Evolutionary conservation across 2,329 filamentous ascomycete species (phyloP), one percentile per base, ranked within the genome.

Genomic region (Coleophoma eucalyptorum): DNA sequence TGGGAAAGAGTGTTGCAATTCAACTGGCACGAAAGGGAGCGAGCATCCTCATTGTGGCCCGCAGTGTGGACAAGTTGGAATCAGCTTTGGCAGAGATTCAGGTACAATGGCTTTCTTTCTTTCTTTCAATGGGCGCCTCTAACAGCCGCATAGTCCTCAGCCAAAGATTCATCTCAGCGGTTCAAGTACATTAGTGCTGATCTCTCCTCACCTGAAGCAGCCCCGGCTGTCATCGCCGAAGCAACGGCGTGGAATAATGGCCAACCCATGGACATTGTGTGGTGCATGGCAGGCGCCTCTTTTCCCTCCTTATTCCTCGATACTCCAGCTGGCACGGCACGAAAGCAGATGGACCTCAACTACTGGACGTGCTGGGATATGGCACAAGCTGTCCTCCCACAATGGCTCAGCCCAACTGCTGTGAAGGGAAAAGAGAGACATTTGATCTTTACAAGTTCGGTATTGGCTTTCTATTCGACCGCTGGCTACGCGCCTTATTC

Each of bases 281-380:
- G 94, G 91, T 92, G 90, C 66, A 80, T 91, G 46, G 93, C 93
- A 3, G 93, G 93, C 53, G 76, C 81, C 56, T 81, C 88, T 5
- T 77, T 75, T 15, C 92, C 92, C 0, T 78, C 81, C 34, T 85
- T 96, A 54, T 96, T 93, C 72, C 69, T 89, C 57, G 89, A 96
- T 54, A 83, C 83, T 37, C 78, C 87, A 8, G 73, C 89, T 48
- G 72, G 83, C 7, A 80, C 79, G 11, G 73, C 91, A 58, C 80
- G 86, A 40, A 74, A 78, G 57, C 90, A 96, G 67, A 96, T 96
- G 90, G 90, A 96, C 64, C 81, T 93, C 59, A 93, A 97, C 71
- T 97, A 90, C 73, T 96, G 86, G 79, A 89, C 90, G 45, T 84
- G 85, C 31, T 86, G 87, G 38, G 94, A 96, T 67, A 89, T 96